phyloP scores from a whole-genome alignment of 306 rosid genomes.

The Quercus dentata region DNA sequence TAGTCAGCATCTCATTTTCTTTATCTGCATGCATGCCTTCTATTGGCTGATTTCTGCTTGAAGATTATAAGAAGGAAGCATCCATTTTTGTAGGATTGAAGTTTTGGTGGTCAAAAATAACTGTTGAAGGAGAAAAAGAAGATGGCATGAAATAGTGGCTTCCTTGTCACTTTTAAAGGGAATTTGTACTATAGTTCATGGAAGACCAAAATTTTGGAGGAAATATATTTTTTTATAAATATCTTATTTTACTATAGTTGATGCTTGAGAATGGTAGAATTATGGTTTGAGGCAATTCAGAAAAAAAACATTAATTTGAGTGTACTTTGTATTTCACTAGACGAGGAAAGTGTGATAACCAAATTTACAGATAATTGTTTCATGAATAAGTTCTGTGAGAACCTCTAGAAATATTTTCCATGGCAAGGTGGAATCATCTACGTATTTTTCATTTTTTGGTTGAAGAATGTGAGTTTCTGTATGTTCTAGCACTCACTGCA shows the following conservation, averaged over 20 bases:
- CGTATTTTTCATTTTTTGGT: not conserved
- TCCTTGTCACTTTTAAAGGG: not conserved
- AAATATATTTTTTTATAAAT: conserved; percentile 6
- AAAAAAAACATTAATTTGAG: conserved; percentile 23
- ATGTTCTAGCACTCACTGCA: not conserved
- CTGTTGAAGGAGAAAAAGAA: not conserved
- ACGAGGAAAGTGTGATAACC: not conserved
- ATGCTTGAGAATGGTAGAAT: conserved; percentile 8
- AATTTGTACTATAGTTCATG: conserved; percentile 28
- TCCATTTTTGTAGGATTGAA: not conserved
- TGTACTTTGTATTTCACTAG: not conserved
- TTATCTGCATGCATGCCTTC: conserved; percentile 27
- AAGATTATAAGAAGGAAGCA: conserved; percentile 29
- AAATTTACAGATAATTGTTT: not conserved
- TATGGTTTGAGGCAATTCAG: conserved; percentile 14
- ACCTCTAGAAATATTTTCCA: not conserved
- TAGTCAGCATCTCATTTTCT: not conserved
- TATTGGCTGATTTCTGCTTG: conserved; percentile 6
- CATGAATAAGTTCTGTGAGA: not conserved
- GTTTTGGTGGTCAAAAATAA: conserved; percentile 30
- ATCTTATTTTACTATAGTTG: conserved; percentile 10
- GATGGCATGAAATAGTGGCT: not conserved
- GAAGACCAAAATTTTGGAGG: conserved; percentile 31
- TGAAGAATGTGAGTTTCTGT: not conserved
- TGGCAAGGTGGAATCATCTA: not conserved